These are phyloP conservation scores for Penicillium hesseltinei DNA, from an alignment of 2,329 filamentous ascomycete species.

Conservation along the genomic window DNA sequence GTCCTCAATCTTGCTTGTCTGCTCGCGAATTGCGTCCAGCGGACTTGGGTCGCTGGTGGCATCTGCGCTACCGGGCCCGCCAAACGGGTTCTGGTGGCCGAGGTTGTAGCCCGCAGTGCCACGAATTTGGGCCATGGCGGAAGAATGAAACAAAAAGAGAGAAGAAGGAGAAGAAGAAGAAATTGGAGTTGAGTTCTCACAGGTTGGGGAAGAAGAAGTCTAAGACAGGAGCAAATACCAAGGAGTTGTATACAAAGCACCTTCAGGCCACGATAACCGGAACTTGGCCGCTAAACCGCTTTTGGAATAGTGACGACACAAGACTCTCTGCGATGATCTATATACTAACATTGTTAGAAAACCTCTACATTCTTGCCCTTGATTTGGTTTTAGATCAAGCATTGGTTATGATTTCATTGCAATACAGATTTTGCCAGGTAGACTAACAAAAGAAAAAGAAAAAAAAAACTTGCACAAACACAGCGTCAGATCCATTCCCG, in stretches of 20 bases:
- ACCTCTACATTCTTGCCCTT: constrained; percentile 8
- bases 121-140: constrained; percentile 54
- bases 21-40: constrained; percentile 84
- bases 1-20: constrained; percentile 99
- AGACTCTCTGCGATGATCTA: constrained; percentile 7
- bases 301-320: constrained; percentile 32
- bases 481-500: constrained; percentile 11
- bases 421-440: constrained; percentile 7
- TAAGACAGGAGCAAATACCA: constrained; percentile 18
- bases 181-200: neutral
- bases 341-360: neutral
- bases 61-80: constrained; percentile 57
- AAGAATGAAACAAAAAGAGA: neutral
- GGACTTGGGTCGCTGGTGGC: constrained; percentile 68
- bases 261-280: constrained; percentile 45
- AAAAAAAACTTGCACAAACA: constrained; percentile 7
- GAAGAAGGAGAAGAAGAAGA: neutral
- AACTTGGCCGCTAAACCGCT: constrained; percentile 32
- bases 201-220: constrained; percentile 8
- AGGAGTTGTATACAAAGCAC: constrained; percentile 26
- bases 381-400: neutral
- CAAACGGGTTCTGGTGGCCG: constrained; percentile 70
- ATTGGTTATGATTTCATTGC: constrained; percentile 10
- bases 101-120: constrained; percentile 80
- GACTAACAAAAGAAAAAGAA: constrained; percentile 10